These are phyloP conservation scores for Phylloporus arenicola DNA, from an alignment of 768 basidiomycete species.

Conservation along the genomic window DNA sequence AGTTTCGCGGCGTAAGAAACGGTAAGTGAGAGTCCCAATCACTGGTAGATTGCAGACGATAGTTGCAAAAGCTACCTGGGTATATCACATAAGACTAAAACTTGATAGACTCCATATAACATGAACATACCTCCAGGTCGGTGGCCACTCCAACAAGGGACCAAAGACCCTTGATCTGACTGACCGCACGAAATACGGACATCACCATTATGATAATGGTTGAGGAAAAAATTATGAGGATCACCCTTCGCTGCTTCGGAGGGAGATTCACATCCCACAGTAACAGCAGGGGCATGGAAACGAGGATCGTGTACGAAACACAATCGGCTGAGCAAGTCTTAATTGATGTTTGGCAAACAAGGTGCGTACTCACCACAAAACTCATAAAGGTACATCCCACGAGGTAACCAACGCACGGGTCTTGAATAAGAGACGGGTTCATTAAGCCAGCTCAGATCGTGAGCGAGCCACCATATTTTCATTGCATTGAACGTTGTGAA, in stretches of 20 bases:
- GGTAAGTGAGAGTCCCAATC: constrained; percentile 15
- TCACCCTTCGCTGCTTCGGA: constrained; percentile 12
- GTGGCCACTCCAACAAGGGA: constrained; percentile 8
- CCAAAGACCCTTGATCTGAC: constrained; percentile 5
- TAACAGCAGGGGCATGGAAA: constrained; percentile 8
- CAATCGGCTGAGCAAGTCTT: constrained; percentile 17
- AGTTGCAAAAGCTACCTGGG: constrained; percentile 10
- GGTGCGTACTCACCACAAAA: constrained; percentile 13
- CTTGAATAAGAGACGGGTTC: neutral
- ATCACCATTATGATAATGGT: constrained; percentile 8
- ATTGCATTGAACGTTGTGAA: constrained; percentile 1
- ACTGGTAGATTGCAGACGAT: constrained; percentile 22
- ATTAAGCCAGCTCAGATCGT: constrained; percentile 5
- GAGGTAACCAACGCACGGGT: constrained; percentile 1
- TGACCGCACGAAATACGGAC: constrained; percentile 11
- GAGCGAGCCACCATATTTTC: constrained; percentile 12
- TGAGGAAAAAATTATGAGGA: constrained; percentile 10
- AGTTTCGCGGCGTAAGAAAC: constrained; percentile 3
- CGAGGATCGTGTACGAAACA: constrained; percentile 15
- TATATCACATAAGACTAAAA: neutral
- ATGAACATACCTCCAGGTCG: constrained; percentile 12
- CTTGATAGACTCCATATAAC: no score
- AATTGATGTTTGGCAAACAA: neutral
- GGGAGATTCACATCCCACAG: constrained; percentile 12
- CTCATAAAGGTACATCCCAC: constrained; percentile 5